phyloP scores from a whole-genome alignment of 78 protist species.

The Creolimax fragrantissima region DNA sequence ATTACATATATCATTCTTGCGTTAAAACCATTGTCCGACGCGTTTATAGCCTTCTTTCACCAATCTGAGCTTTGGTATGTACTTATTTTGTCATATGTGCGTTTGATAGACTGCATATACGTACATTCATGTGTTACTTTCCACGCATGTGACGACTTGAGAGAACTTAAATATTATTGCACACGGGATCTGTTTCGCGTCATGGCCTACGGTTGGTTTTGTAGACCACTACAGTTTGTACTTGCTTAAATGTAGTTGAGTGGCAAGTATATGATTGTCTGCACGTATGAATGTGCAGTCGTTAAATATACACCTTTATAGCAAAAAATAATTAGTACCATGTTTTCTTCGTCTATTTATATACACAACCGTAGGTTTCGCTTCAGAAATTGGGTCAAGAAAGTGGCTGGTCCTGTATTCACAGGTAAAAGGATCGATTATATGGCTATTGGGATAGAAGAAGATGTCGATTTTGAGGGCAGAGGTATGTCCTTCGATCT shows the following conservation, averaged over 20 bases:
- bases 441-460: background rate
- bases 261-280: no score
- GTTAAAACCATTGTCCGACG: background rate
- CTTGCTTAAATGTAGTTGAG: no score
- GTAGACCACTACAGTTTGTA: no score
- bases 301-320: no score
- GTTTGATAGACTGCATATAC: background rate
- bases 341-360: background rate
- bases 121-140: no score
- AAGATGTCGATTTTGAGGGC: background rate
- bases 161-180: no score
- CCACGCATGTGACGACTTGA: no score
- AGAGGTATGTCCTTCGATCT: background rate
- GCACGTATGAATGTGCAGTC: no score
- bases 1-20: background rate
- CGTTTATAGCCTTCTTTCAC: background rate
- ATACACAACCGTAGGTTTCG: background rate
- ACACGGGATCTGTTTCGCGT: no score
- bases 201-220: no score
- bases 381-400: background rate
- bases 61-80: background rate
- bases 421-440: background rate
- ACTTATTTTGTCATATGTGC: background rate
- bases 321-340: no score
- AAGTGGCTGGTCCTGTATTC: background rate